Conservation (phyloP, 352 stramenopile genomes). For the Phytophthora palmivora region DNA sequence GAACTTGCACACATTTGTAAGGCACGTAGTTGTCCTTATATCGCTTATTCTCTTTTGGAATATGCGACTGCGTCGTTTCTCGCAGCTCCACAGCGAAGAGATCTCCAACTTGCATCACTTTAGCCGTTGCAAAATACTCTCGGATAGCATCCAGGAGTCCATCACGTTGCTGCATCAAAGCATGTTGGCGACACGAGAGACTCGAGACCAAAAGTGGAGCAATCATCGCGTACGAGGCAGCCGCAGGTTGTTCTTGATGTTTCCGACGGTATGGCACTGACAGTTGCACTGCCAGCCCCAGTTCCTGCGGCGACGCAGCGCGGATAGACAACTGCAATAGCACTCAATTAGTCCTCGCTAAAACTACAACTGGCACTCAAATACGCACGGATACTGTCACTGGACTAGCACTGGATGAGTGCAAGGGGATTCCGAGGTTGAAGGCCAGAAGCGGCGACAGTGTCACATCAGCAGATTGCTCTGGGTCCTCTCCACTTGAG, state of each 20-base stretch:
- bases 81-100: conserved; percentile 69
- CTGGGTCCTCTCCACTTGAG: conserved; percentile 8
- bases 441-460: conserved; percentile 81
- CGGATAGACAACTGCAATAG: conserved; percentile 45
- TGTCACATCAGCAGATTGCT: conserved; percentile 30
- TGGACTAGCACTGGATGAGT: conserved; percentile 33
- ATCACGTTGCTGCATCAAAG: conserved; percentile 60
- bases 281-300: conserved; percentile 44
- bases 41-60: conserved; percentile 26
- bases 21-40: conserved; percentile 35
- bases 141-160: conserved; percentile 68
- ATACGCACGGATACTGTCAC: conserved; percentile 38
- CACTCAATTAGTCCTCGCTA: not conserved
- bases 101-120: conserved; percentile 73
- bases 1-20: conserved; percentile 57
- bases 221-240: conserved; percentile 67
- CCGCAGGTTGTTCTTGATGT: conserved; percentile 56
- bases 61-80: conserved; percentile 47
- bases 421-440: not conserved
- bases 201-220: conserved; percentile 69
- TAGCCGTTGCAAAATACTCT: conserved; percentile 59
- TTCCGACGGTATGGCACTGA: conserved; percentile 51
- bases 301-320: conserved; percentile 47
- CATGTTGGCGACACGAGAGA: conserved; percentile 63
- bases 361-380: not conserved